These are phyloP conservation scores for Trichoderma sp. DNA, from an alignment of 2,329 filamentous ascomycete genomes.

Conservation along the genomic window DNA sequence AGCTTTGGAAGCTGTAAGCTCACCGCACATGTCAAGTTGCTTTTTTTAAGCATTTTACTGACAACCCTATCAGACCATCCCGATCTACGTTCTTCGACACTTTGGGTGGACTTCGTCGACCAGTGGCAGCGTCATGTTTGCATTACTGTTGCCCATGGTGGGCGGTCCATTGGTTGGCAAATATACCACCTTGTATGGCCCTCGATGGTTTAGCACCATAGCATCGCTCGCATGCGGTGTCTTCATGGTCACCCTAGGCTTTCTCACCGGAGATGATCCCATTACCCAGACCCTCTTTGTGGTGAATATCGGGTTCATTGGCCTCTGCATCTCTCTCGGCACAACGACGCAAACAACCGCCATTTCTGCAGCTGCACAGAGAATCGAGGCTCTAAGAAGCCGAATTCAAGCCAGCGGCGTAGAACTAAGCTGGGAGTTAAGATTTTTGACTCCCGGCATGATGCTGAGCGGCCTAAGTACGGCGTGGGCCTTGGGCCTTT, in stretches of 20 bases:
- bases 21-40: not conserved
- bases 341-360: constrained; percentile 18
- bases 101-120: constrained; percentile 17
- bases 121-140: constrained; percentile 13
- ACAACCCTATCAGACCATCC: not conserved
- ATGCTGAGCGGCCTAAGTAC: constrained; percentile 19
- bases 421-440: constrained; percentile 11
- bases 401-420: not conserved
- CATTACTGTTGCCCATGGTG: constrained; percentile 16
- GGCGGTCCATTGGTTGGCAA: constrained; percentile 5
- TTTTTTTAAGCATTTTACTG: not conserved
- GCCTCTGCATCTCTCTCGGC: constrained; percentile 7
- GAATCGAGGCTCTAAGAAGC: not conserved
- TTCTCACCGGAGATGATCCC: not conserved
- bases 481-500: constrained; percentile 16
- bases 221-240: constrained; percentile 13
- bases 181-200: constrained; percentile 5
- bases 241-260: constrained; percentile 13
- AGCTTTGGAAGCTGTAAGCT: constrained; percentile 18
- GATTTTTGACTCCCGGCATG: constrained; percentile 13
- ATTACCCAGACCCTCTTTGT: constrained; percentile 16
- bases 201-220: constrained; percentile 19
- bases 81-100: constrained; percentile 19
- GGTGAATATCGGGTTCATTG: constrained; percentile 5
- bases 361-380: constrained; percentile 16